phyloP scores from a whole-genome alignment of 108 stramenopile species.

The Fragilaria radians region DNA sequence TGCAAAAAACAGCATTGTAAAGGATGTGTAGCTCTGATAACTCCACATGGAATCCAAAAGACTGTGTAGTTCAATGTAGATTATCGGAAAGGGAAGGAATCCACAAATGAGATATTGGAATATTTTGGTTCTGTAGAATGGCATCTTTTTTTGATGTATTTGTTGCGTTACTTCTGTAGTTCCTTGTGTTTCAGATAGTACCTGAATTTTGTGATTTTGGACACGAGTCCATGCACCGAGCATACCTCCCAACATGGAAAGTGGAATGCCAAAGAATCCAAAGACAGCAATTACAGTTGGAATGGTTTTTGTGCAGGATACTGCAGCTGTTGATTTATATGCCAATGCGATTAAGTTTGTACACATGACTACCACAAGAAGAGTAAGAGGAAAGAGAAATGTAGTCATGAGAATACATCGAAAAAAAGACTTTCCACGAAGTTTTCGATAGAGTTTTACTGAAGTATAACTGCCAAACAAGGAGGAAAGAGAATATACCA shows the following conservation, averaged over 20 bases:
- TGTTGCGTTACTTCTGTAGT: slow-evolving; percentile 87
- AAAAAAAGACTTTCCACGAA: slow-evolving; percentile 94
- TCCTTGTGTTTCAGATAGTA: slow-evolving; percentile 91
- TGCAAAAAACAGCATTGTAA: slow-evolving; percentile 94
- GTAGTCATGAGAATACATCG: slow-evolving; percentile 86
- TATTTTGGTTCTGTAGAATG: slow-evolving; percentile 69
- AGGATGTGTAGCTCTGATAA: slow-evolving; percentile 98
- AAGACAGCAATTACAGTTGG: slow-evolving; percentile 86
- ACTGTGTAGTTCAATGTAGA: slow-evolving; percentile 97
- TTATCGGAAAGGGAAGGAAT: slow-evolving; percentile 95
- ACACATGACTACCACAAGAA: slow-evolving; percentile 79
- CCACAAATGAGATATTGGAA: slow-evolving; percentile 90
- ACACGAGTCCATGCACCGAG: too few relatives aligned
- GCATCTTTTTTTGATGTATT: slow-evolving; percentile 94
- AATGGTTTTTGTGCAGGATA: slow-evolving; percentile 90
- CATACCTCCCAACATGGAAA: slow-evolving; percentile 96
- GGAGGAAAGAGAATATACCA: slow-evolving; percentile 95
- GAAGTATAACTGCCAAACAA: slow-evolving; percentile 89
- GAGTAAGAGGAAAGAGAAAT: slow-evolving; percentile 85
- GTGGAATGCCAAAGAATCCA: slow-evolving; percentile 93
- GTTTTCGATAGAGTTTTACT: slow-evolving; percentile 96
- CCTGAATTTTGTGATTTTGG: slow-evolving; percentile 90
- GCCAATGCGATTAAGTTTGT: slow-evolving; percentile 80
- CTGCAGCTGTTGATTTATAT: slow-evolving; percentile 80
- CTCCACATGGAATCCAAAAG: slow-evolving; percentile 93